These are phyloP conservation scores for Helicocarpus griseus DNA, from an alignment of 2,329 filamentous ascomycete genomes.

Conservation along the genomic window DNA sequence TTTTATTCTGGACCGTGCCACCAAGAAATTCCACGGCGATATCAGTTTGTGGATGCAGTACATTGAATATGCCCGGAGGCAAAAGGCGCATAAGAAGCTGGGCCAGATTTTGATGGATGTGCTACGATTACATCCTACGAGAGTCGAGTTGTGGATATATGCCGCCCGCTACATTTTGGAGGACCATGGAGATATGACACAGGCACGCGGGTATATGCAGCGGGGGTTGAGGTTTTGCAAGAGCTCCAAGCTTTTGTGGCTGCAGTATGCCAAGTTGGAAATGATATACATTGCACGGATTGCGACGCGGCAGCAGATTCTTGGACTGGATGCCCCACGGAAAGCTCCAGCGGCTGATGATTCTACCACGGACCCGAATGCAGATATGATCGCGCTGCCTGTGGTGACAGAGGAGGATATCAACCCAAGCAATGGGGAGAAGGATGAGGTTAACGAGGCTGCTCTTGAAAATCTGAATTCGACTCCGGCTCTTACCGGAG, in stretches of 20 bases:
- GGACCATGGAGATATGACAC: constrained; percentile 73
- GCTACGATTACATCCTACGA: constrained; percentile 75
- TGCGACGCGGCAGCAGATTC: constrained; percentile 58
- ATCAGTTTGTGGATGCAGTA: constrained; percentile 82
- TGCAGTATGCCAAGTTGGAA: constrained; percentile 84
- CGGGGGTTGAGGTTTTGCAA: constrained; percentile 84
- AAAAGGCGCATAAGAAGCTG: constrained; percentile 54
- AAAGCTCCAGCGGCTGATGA: constrained; percentile 30
- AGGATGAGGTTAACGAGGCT: constrained; percentile 42
- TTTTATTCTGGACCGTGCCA: constrained; percentile 78
- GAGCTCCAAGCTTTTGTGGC: constrained; percentile 62
- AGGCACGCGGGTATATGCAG: constrained; percentile 77
- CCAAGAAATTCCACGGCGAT: constrained; percentile 73
- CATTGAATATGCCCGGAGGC: constrained; percentile 65
- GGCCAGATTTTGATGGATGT: constrained; percentile 55
- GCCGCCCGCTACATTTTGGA: constrained; percentile 72
- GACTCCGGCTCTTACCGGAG: constrained; percentile 81
- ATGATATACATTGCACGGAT: constrained; percentile 85
- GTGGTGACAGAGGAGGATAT: constrained; percentile 54
- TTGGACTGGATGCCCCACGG: constrained; percentile 47
- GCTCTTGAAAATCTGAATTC: constrained; percentile 55
- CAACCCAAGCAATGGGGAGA: constrained; percentile 44
- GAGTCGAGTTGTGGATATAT: constrained; percentile 73
- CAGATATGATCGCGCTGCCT: constrained; percentile 49
- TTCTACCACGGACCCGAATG: constrained; percentile 37